A percentile compares a stretch with the other conserved stretches of the same genome.
Evolutionary conservation across 2,329 filamentous ascomycete genomes (phyloP).

Genomic region (Huntiella abstrusa): DNA sequence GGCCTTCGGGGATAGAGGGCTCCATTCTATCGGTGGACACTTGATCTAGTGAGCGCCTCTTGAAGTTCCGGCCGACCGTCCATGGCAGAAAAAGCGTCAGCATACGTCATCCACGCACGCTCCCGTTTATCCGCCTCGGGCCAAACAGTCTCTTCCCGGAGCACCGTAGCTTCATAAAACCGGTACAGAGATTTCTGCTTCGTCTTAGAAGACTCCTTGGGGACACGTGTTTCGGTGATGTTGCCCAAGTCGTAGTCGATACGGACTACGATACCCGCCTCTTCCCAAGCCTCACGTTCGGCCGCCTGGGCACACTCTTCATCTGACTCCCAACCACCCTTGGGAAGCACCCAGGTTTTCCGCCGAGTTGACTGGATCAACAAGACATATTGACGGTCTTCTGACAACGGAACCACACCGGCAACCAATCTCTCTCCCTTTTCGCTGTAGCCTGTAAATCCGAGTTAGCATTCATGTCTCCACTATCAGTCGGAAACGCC

Average conservation of each 20-base stretch:
- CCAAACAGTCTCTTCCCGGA: constrained; percentile 72
- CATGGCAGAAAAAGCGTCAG: constrained; percentile 61
- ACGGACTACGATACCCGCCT: constrained; percentile 76
- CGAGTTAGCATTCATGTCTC: background rate
- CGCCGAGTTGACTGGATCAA: constrained; percentile 84
- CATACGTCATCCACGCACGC: constrained; percentile 75
- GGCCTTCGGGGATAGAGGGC: background rate
- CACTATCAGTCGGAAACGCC: background rate
- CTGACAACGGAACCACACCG: constrained; percentile 75
- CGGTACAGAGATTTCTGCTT: constrained; percentile 47
- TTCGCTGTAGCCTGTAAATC: constrained; percentile 59
- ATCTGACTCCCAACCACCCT: constrained; percentile 94
- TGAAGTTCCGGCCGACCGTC: constrained; percentile 67
- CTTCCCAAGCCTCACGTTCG: constrained; percentile 88
- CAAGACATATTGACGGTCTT: constrained; percentile 73
- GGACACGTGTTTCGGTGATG: constrained; percentile 67
- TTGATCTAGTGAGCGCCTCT: constrained; percentile 69
- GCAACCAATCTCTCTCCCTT: constrained; percentile 90
- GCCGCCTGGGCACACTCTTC: constrained; percentile 76
- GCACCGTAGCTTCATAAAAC: constrained; percentile 78
- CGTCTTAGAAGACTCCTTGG: constrained; percentile 50
- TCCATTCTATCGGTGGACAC: constrained; percentile 31
- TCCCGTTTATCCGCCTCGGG: constrained; percentile 85
- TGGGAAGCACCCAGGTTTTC: constrained; percentile 90
- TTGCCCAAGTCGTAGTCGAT: constrained; percentile 72